A percentile compares a stretch with the other conserved stretches of the same genome.
Evolutionary conservation across 495 filamentous ascomycete genomes (phyloP).

Genomic region (Letharia columbiana): DNA sequence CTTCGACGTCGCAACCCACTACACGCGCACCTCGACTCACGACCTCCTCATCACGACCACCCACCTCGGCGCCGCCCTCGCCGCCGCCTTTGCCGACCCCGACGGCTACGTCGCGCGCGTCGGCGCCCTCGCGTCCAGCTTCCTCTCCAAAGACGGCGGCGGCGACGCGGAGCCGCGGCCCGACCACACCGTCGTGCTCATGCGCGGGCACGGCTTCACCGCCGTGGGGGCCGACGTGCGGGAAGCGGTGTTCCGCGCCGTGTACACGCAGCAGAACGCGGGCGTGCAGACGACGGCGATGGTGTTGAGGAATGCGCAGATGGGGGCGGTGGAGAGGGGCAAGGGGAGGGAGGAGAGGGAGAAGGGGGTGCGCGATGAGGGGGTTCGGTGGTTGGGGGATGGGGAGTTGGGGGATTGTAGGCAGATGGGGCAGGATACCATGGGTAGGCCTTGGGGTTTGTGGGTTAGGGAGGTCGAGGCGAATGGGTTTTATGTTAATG

Average conservation of each 20-base stretch:
- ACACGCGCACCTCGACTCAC: not conserved
- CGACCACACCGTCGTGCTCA: constrained; percentile 32
- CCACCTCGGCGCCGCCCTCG: not conserved
- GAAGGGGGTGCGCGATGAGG: not conserved
- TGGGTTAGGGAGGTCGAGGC: not conserved
- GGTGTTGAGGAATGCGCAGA: not conserved
- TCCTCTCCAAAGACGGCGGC: not conserved
- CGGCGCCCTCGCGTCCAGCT: not conserved
- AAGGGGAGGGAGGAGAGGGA: constrained; percentile 2
- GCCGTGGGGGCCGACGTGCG: constrained; percentile 33
- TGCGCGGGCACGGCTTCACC: constrained; percentile 44
- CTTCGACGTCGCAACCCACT: not conserved
- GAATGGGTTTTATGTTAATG: not conserved
- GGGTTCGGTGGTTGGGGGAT: not conserved
- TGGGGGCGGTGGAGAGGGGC: not conserved
- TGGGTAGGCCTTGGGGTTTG: not conserved
- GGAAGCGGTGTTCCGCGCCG: constrained; percentile 34
- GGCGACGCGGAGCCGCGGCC: not conserved
- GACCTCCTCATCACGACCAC: not conserved
- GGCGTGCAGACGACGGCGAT: constrained; percentile 33
- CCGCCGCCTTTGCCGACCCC: not conserved
- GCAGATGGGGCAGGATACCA: not conserved
- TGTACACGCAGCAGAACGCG: constrained; percentile 43
- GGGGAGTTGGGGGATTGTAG: constrained; percentile 1
- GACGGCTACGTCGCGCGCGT: not conserved